These are phyloP conservation scores for Colletotrichum cuscutae DNA, from an alignment of 2,329 filamentous ascomycete genomes.

Conservation along the genomic window DNA sequence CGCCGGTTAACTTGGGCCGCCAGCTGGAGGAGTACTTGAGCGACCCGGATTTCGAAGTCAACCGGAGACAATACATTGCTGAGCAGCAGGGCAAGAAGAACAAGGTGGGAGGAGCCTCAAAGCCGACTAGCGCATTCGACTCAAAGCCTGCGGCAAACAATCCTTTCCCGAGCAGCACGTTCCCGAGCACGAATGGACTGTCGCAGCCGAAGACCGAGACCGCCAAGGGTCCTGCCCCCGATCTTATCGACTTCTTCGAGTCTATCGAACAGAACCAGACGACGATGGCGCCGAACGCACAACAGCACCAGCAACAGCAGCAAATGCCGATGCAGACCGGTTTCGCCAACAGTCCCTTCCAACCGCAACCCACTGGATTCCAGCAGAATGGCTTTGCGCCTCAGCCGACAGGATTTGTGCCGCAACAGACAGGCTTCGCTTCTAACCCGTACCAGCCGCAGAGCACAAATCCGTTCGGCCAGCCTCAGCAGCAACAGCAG, in stretches of 20 bases:
- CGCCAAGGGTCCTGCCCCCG: constrained; percentile 74
- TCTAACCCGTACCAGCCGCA: constrained; percentile 56
- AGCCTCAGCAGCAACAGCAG: constrained; percentile 46
- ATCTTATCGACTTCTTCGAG: constrained; percentile 94
- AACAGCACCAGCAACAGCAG: constrained; percentile 47
- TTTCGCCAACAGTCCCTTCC: constrained; percentile 43
- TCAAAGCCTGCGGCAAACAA: constrained; percentile 54
- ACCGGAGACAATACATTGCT: constrained; percentile 89
- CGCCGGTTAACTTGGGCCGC: constrained; percentile 88
- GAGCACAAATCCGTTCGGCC: constrained; percentile 44
- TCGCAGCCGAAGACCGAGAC: constrained; percentile 54
- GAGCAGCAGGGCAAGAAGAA: constrained; percentile 80
- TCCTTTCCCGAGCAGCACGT: constrained; percentile 51
- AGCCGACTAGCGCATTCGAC: constrained; percentile 43
- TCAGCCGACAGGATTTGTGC: constrained; percentile 52
- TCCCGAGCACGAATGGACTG: constrained; percentile 51
- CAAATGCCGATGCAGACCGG: constrained; percentile 40
- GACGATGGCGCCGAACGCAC: constrained; percentile 62
- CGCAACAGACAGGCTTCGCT: constrained; percentile 52
- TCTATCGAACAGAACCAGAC: constrained; percentile 92
- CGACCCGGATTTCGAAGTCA: constrained; percentile 94
- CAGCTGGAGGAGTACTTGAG: constrained; percentile 95
- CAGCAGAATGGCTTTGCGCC: constrained; percentile 56
- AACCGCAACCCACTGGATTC: constrained; percentile 44
- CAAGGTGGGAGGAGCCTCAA: constrained; percentile 42